A percentile compares a stretch with the other conserved stretches of the same genome.
These are phyloP conservation scores for Penicillium sp. DNA, from an alignment of 2,329 filamentous ascomycete genomes.

Conservation along the genomic window DNA sequence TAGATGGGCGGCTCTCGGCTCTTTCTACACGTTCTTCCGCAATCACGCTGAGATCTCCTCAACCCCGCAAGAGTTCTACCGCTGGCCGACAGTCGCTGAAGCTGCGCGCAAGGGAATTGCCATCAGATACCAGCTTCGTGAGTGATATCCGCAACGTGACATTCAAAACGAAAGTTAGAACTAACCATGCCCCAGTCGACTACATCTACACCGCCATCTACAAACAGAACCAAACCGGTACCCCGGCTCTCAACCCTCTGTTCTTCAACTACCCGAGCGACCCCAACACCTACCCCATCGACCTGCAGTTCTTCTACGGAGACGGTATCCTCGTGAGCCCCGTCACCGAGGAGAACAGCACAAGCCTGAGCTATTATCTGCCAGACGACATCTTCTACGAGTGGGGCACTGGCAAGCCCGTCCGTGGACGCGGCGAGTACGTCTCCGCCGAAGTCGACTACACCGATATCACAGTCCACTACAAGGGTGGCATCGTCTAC, in stretches of 20 bases:
- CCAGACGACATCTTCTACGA: slow-evolving; percentile 62
- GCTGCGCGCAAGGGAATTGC: slow-evolving; percentile 70
- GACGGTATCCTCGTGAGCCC: slow-evolving; percentile 58
- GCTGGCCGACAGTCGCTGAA: slow-evolving; percentile 62
- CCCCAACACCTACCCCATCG: slow-evolving; percentile 52
- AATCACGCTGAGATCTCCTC: slow-evolving; percentile 63
- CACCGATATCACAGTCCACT: slow-evolving; percentile 62
- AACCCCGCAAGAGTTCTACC: slow-evolving; percentile 70
- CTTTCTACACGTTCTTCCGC: slow-evolving; percentile 74
- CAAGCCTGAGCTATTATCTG: slow-evolving; percentile 56
- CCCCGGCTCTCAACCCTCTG: slow-evolving; percentile 67
- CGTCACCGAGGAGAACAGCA: slow-evolving; percentile 55
- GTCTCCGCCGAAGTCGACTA: slow-evolving; percentile 51
- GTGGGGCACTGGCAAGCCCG: slow-evolving; percentile 54
- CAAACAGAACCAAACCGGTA: slow-evolving; percentile 61
- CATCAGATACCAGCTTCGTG: slow-evolving; percentile 66
- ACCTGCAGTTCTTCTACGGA: slow-evolving; percentile 62
- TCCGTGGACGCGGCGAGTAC: slow-evolving; percentile 50
- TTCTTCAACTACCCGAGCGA: slow-evolving; percentile 70
- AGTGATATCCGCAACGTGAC: background rate
- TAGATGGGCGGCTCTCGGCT: slow-evolving; percentile 67
- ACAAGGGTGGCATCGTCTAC: slow-evolving; percentile 61
- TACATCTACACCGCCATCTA: slow-evolving; percentile 75
- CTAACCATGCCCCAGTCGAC: slow-evolving; percentile 50
- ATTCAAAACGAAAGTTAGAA: background rate